Conservation (phyloP, 2,329 filamentous ascomycete genomes). For the Moelleriella libera region DNA sequence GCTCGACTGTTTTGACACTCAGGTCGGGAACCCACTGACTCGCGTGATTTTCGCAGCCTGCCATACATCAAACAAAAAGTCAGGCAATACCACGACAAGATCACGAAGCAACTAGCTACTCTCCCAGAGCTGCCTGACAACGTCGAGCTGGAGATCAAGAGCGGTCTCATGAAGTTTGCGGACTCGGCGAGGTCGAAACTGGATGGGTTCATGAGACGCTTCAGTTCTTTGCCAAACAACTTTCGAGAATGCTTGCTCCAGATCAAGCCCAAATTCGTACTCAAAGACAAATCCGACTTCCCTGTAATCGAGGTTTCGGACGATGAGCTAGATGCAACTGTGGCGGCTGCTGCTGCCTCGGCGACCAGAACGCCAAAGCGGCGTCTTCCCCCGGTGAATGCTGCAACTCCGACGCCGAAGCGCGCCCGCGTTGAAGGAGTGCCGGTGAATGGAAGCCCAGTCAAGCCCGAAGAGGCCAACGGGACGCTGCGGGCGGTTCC, state of each 20-base stretch:
- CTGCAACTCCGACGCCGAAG: constrained; percentile 14
- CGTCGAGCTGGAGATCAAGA: constrained; percentile 49
- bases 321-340: constrained; percentile 22
- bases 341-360: constrained; percentile 1
- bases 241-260: constrained; percentile 34
- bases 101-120: constrained; percentile 37
- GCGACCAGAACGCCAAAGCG: constrained; percentile 4
- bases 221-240: constrained; percentile 30
- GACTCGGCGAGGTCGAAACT: constrained; percentile 36
- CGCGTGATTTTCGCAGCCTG: constrained; percentile 18
- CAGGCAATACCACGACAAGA: constrained; percentile 29
- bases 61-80: constrained; percentile 40
- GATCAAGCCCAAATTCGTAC: constrained; percentile 30
- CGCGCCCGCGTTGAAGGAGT: constrained; percentile 11
- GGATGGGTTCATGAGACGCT: constrained; percentile 27
- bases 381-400: background rate
- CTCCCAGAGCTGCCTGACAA: constrained; percentile 58
- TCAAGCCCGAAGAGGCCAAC: constrained; percentile 25
- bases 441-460: constrained; percentile 2
- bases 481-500: constrained; percentile 5
- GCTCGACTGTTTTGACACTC: no score
- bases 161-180: constrained; percentile 44
- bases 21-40: no score
- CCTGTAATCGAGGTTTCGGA: constrained; percentile 23
- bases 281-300: constrained; percentile 22